Evolutionary conservation across 768 basidiomycete species (phyloP).

Genomic region (Pisolithus albus): DNA sequence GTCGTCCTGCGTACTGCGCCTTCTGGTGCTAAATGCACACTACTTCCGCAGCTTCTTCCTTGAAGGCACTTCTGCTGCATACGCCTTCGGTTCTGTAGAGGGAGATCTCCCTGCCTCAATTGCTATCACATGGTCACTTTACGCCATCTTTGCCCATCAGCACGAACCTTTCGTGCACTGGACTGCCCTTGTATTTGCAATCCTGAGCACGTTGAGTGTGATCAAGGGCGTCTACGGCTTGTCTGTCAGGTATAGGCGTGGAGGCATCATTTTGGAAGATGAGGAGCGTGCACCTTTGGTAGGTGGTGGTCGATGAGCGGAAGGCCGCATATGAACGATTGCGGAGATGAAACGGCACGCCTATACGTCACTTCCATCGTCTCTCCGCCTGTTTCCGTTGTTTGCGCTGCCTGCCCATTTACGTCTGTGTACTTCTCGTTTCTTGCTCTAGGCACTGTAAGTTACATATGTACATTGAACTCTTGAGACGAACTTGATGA

Average conservation of each 20-base stretch:
- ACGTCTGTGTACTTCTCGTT: neutral
- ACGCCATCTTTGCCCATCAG: conserved; percentile 84
- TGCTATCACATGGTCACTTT: conserved; percentile 90
- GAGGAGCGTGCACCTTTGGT: conserved; percentile 87
- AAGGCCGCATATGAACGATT: neutral
- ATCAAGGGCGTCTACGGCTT: conserved; percentile 65
- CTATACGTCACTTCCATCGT: neutral
- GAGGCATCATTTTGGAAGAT: conserved; percentile 63
- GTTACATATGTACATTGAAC: neutral
- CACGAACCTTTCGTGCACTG: conserved; percentile 75
- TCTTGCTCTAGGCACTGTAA: neutral
- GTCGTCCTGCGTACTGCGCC: conserved; percentile 17
- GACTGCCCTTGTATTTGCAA: conserved; percentile 77
- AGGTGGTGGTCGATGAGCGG: conserved; percentile 29
- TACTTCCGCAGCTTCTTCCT: conserved; percentile 66
- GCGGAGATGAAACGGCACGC: neutral
- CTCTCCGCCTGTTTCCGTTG: neutral
- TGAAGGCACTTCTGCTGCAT: conserved; percentile 86
- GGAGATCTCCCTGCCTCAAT: conserved; percentile 91
- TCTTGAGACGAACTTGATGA: neutral
- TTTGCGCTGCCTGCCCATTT: neutral
- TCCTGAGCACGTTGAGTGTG: conserved; percentile 81
- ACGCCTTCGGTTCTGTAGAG: conserved; percentile 84
- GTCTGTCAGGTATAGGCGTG: conserved; percentile 36
- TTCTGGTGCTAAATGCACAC: conserved; percentile 7